A percentile compares a stretch with the other conserved stretches of the same genome.
These are phyloP conservation scores for Cutaneotrichosporon mucoides DNA, from an alignment of 1,284 basidiomycete species.

Conservation along the genomic window DNA sequence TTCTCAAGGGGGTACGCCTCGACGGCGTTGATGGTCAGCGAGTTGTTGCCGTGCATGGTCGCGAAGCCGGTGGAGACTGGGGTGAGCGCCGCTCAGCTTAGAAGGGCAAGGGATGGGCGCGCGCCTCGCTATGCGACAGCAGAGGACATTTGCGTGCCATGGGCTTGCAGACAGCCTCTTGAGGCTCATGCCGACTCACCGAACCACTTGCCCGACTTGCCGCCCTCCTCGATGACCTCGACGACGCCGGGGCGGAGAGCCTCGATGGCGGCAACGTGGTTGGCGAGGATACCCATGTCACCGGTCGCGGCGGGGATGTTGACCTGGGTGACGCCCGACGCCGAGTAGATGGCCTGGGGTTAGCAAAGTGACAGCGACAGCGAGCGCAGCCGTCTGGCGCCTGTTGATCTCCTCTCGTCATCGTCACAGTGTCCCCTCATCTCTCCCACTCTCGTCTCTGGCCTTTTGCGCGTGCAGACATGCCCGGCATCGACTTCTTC, in stretches of 20 bases:
- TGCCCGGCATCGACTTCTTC: not conserved
- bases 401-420: not conserved
- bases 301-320: slow-evolving; percentile 90
- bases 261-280: slow-evolving; percentile 92
- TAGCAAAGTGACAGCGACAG: not conserved
- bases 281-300: slow-evolving; percentile 97
- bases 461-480: not conserved
- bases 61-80: slow-evolving; percentile 97
- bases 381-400: not conserved
- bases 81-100: slow-evolving; percentile 4
- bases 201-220: slow-evolving; percentile 83
- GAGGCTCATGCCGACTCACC: slow-evolving; percentile 57
- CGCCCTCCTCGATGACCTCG: slow-evolving; percentile 79
- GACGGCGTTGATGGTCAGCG: slow-evolving; percentile 91
- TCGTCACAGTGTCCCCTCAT: not conserved
- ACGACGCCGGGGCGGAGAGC: slow-evolving; percentile 86
- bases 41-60: slow-evolving; percentile 96
- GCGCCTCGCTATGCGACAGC: too few species aligned
- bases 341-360: slow-evolving; percentile 74
- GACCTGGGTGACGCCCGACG: slow-evolving; percentile 85
- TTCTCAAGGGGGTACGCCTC: slow-evolving; percentile 91
- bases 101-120: too few species aligned
- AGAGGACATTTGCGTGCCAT: too few species aligned
- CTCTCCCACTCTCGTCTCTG: not conserved
- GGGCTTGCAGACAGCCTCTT: too few species aligned